phyloP scores from a whole-genome alignment of 192 early-diverging fungal genomes.

The Backusella luteola region DNA sequence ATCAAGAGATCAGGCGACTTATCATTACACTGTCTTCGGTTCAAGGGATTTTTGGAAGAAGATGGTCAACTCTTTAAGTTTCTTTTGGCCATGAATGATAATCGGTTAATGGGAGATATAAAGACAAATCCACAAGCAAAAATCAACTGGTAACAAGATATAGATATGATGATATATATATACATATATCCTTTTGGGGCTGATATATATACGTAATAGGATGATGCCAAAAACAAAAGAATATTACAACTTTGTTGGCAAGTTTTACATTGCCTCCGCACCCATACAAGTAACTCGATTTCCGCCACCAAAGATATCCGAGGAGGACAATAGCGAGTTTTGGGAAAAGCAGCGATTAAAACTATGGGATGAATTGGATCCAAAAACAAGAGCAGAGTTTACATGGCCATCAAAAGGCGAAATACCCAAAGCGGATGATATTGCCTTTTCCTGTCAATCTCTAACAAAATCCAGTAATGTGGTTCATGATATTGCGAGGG shows the following conservation, averaged over 20 bases:
- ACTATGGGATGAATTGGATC: constrained; percentile 56
- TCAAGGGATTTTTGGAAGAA: constrained; percentile 63
- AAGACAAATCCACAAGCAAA: constrained; percentile 64
- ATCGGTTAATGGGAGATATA: constrained; percentile 66
- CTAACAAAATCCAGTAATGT: constrained; percentile 43
- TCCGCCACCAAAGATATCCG: constrained; percentile 52
- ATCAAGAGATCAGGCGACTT: constrained; percentile 44
- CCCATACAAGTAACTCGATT: constrained; percentile 64
- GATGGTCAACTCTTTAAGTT: constrained; percentile 65
- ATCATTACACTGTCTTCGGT: constrained; percentile 58
- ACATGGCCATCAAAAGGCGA: constrained; percentile 72
- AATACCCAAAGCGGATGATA: constrained; percentile 38
- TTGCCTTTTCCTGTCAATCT: constrained; percentile 58
- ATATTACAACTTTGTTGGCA: constrained; percentile 63
- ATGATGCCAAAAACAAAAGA: constrained; percentile 70
- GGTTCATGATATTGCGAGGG: constrained; percentile 67
- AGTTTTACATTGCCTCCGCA: constrained; percentile 70
- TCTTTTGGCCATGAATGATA: constrained; percentile 64
- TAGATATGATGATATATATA: not conserved
- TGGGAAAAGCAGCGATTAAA: constrained; percentile 65
- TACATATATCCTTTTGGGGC: not conserved
- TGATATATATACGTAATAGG: constrained; percentile 36
- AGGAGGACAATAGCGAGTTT: constrained; percentile 49
- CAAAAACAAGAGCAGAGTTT: constrained; percentile 59
- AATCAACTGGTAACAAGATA: constrained; percentile 56